A percentile compares a stretch with the other conserved stretches of the same genome.
These are phyloP conservation scores for Colletotrichum spaethianum DNA, from an alignment of 2,329 filamentous ascomycete genomes.

Conservation along the genomic window DNA sequence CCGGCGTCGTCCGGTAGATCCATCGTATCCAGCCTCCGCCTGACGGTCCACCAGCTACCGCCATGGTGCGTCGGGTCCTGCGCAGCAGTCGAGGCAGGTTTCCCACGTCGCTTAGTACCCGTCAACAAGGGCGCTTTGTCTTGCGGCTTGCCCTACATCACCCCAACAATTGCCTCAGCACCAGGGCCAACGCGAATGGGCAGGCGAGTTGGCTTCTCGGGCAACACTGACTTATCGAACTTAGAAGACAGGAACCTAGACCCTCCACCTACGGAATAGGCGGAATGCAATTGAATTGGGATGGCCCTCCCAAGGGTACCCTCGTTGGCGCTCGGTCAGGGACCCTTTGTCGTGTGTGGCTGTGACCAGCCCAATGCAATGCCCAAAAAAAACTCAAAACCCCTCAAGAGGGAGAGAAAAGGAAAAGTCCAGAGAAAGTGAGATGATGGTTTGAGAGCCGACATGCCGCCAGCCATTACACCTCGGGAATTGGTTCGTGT, in stretches of 20 bases:
- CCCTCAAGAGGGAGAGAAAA: too few relatives aligned
- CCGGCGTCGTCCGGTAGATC: conserved; percentile 35
- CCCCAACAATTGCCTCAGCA: neutral
- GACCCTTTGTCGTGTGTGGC: conserved; percentile 12
- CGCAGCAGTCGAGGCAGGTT: neutral
- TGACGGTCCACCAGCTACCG: conserved; percentile 15
- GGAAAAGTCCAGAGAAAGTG: neutral
- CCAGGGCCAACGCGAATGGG: neutral
- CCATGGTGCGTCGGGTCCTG: neutral
- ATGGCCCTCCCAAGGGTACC: conserved; percentile 10
- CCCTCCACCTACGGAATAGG: conserved; percentile 9
- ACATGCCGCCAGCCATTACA: neutral
- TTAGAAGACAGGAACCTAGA: neutral
- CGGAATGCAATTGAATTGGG: conserved; percentile 29
- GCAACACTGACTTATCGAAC: conserved; percentile 34
- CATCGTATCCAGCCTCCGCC: conserved; percentile 24
- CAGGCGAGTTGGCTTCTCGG: conserved; percentile 14
- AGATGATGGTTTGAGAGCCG: conserved; percentile 7
- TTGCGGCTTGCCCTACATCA: neutral
- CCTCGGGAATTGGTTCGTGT: conserved; percentile 4
- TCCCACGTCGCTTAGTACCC: neutral
- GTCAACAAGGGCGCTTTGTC: conserved; percentile 16
- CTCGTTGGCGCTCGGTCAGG: conserved; percentile 15
- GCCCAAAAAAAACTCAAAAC: conserved; percentile 8
- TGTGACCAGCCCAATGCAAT: conserved; percentile 23